phyloP scores from a whole-genome alignment of 805 yeast species.

The Candida silvatica region DNA sequence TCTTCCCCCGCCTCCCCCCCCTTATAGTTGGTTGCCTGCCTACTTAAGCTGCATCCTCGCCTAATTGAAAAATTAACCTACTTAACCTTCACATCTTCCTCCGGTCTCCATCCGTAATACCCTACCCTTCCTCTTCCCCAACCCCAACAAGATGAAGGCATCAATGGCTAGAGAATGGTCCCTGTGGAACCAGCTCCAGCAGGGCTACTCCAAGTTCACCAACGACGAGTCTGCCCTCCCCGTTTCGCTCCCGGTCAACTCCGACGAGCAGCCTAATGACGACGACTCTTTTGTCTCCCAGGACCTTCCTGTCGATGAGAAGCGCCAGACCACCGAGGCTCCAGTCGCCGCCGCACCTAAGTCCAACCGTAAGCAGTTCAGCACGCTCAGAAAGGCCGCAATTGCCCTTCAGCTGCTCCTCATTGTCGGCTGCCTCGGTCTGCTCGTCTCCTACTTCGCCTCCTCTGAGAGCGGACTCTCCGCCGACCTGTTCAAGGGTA shows the following conservation, averaged over 20 bases:
- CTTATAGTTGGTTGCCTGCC: too few species aligned
- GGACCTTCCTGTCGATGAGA: background rate
- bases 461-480: too few species aligned
- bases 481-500: background rate
- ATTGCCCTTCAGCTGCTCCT: background rate
- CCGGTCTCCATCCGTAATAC: background rate
- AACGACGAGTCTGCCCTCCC: too few species aligned
- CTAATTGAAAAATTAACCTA: background rate
- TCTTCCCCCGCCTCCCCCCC: too few species aligned
- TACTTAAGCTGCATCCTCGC: too few species aligned
- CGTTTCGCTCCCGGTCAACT: background rate
- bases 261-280: background rate
- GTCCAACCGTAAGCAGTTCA: background rate
- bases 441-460: too few species aligned
- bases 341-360: background rate
- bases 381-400: background rate
- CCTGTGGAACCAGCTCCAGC: constrained; percentile 24
- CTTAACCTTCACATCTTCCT: background rate
- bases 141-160: constrained; percentile 13
- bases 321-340: background rate
- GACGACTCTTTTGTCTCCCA: background rate
- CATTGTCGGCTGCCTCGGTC: background rate
- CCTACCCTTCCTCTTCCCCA: too few species aligned
- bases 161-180: constrained; percentile 26
- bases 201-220: constrained; percentile 3